phyloP scores from a whole-genome alignment of 768 basidiomycete species.

The Dacryopinax primogenitus region DNA sequence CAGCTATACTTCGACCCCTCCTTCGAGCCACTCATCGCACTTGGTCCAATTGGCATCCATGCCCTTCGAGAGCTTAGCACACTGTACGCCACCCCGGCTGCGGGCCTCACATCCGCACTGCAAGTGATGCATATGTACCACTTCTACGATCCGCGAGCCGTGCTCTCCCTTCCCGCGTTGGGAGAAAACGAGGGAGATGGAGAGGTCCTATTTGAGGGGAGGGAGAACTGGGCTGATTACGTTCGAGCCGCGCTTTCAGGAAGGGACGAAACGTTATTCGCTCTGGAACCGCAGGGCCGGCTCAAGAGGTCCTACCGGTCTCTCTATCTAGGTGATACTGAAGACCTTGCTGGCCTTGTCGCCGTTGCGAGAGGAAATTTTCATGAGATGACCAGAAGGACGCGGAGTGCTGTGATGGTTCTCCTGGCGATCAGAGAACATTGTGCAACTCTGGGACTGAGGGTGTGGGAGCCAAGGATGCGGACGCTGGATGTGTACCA shows the following conservation, averaged over 20 bases:
- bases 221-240: neutral
- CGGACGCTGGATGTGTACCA: neutral
- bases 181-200: neutral
- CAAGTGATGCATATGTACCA: slow-evolving; percentile 60
- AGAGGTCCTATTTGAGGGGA: neutral
- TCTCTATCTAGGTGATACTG: neutral
- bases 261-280: neutral
- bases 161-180: slow-evolving; percentile 31
- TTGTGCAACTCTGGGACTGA: neutral
- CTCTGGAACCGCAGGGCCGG: neutral
- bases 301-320: neutral
- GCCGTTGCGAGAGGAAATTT: neutral
- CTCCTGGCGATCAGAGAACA: neutral
- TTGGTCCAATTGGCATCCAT: slow-evolving; percentile 46
- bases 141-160: slow-evolving; percentile 52
- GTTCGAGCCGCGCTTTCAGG: neutral
- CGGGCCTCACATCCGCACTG: slow-evolving; percentile 43
- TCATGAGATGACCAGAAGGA: neutral
- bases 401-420: neutral
- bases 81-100: slow-evolving; percentile 45
- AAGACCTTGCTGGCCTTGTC: neutral
- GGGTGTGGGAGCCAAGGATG: neutral
- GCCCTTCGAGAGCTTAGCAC: slow-evolving; percentile 46
- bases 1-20: slow-evolving; percentile 53
- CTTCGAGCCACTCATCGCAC: slow-evolving; percentile 47